Percentiles rank a stretch among this genome's conserved stretches.
These are phyloP conservation scores for Solanum dulcamara DNA, from an alignment of 257 asterid species.

Conservation along the genomic window DNA sequence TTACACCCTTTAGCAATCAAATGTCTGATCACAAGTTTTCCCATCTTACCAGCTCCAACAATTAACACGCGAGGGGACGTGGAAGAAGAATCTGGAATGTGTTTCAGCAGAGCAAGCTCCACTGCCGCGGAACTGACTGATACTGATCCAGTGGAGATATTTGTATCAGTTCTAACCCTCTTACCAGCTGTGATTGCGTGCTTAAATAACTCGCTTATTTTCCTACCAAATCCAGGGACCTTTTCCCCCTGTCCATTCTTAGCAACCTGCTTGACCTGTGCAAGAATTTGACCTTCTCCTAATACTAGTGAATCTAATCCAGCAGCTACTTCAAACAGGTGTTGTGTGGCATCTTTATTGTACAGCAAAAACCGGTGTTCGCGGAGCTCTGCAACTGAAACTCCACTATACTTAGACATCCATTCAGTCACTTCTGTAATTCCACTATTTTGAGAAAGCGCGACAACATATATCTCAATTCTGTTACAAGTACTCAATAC, in stretches of 20 bases:
- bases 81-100: conserved; percentile 34
- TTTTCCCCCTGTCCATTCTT: conserved; percentile 55
- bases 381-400: conserved; percentile 53
- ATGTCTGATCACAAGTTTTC: conserved; percentile 81
- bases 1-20: conserved; percentile 66
- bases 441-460: conserved; percentile 63
- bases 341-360: conserved; percentile 57
- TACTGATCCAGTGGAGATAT: conserved; percentile 69
- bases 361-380: conserved; percentile 51
- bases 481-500: conserved; percentile 88
- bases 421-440: conserved; percentile 87
- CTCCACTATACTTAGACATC: conserved; percentile 87
- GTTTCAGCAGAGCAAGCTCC: conserved; percentile 77
- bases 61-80: conserved; percentile 45
- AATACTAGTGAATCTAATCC: conserved; percentile 87
- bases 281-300: conserved; percentile 92
- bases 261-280: conserved; percentile 90
- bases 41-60: conserved; percentile 95
- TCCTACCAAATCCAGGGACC: conserved; percentile 66
- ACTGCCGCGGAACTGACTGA: conserved; percentile 97
- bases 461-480: conserved; percentile 76
- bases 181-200: conserved; percentile 80
- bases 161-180: conserved; percentile 91
- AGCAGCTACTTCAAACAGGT: conserved; percentile 77
- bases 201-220: conserved; percentile 64